These are phyloP conservation scores for Kregervanrija fluxuum DNA, from an alignment of 805 yeast species.

Conservation along the genomic window DNA sequence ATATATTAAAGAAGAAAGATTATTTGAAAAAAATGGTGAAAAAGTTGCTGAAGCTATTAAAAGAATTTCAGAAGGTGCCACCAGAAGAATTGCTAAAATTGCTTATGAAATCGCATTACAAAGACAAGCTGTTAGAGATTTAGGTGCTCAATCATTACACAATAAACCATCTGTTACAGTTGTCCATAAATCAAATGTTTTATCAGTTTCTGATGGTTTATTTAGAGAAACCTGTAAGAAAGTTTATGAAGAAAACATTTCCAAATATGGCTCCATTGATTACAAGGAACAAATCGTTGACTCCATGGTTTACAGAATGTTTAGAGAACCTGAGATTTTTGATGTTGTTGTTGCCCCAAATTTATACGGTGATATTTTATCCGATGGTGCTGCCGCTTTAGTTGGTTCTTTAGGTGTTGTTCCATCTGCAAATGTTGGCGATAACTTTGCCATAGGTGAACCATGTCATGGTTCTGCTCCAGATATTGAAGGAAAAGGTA, in stretches of 20 bases:
- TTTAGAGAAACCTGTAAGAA: slow-evolving; percentile 81
- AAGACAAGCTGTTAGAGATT: slow-evolving; percentile 72
- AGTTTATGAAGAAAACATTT: slow-evolving; percentile 51
- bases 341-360: slow-evolving; percentile 99
- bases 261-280: slow-evolving; percentile 50
- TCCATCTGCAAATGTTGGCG: slow-evolving; percentile 97
- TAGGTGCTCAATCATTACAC: slow-evolving; percentile 49
- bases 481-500: slow-evolving; percentile 92
- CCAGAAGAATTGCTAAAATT: slow-evolving; percentile 78
- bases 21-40: slow-evolving; percentile 73
- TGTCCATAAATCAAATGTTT: slow-evolving; percentile 94
- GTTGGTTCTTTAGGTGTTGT: slow-evolving; percentile 98
- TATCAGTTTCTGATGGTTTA: slow-evolving; percentile 87
- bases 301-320: slow-evolving; percentile 98
- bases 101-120: slow-evolving; percentile 90
- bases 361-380: slow-evolving; percentile 92
- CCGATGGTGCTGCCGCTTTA: slow-evolving; percentile 97
- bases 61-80: slow-evolving; percentile 86
- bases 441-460: slow-evolving; percentile 92
- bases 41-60: slow-evolving; percentile 96
- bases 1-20: slow-evolving; percentile 87
- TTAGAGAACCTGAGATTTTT: slow-evolving; percentile 95
- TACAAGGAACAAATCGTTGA: slow-evolving; percentile 96
- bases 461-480: slow-evolving; percentile 99
- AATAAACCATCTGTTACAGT: slow-evolving; percentile 68